Evolutionary conservation across 192 early-diverging fungal genomes (phyloP), one percentile per base, ranked within the genome.

Genomic region (Powellomyces hirtus): DNA sequence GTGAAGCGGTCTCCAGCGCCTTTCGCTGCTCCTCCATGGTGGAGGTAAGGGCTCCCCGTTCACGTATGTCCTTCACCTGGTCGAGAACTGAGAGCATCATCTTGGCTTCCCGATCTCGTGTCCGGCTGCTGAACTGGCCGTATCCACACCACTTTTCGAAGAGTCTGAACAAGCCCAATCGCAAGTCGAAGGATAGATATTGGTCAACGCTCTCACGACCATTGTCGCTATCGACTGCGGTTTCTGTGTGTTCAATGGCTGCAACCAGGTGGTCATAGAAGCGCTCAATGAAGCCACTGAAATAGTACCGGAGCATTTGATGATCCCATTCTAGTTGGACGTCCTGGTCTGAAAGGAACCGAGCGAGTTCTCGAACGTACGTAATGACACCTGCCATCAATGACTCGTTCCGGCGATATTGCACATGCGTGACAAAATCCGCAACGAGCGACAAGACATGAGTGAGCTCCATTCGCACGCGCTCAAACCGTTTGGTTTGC

Each of bases 81-180:
- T 94, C 93, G 55, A 94, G 64, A 4, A 86, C 86, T 50, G 71
- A 63, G 0, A 66, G 61, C 59, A 94, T 89, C 86, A 93, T 86
- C 30, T 81, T 81, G 5, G 77, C 80, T 56, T 95, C 89, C 0
- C 82, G 61, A 7, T 93, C 89, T 0, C 84, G 76, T 20, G 84
- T 81, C 13, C 65, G 37, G 0, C 76, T 79, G 0, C 85, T 74
- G 45, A 81, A 79, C 27, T 76, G 73, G 1, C 95, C 94, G 70
- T 92, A 84, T 7, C 95, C 89, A 75, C 94, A 93, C 97, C 97
- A 99, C 24, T 89, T 81, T 75, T 95, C 94, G 80, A 96, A 91
- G 49, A 96, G 76, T 58, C 81, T 79, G 77, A 94, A 99, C 35
- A 96, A 60, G 1, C 79, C 81, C 16, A 84, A 73, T 38, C 97